These are phyloP conservation scores for Coemansia sp. DNA, from an alignment of 192 early-diverging fungal species.

Conservation along the genomic window DNA sequence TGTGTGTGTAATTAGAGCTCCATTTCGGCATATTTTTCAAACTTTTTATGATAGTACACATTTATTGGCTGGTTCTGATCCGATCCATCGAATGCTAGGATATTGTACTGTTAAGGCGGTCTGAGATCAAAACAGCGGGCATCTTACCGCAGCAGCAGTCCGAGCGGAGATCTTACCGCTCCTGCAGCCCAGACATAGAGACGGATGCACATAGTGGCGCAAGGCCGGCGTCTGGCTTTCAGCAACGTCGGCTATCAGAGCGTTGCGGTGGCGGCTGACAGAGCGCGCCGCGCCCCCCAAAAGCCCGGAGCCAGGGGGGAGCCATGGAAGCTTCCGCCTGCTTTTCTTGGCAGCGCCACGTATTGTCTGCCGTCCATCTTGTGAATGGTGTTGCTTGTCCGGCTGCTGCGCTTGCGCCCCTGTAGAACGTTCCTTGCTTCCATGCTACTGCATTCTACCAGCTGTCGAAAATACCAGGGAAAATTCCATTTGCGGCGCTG, in stretches of 20 bases:
- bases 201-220: not conserved
- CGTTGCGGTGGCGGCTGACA: not conserved
- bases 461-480: not conserved
- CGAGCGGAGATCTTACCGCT: not conserved
- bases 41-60: too few relatives aligned
- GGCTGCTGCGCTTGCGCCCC: not conserved
- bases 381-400: not conserved
- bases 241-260: too few relatives aligned
- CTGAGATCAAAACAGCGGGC: too few relatives aligned
- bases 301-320: not conserved
- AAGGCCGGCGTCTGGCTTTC: not conserved
- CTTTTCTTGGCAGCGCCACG: not conserved
- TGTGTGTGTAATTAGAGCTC: too few relatives aligned
- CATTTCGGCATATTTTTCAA: too few relatives aligned
- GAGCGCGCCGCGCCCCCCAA: not conserved
- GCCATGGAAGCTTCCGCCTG: not conserved
- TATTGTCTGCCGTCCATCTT: conserved; percentile 1
- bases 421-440: not conserved
- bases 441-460: not conserved
- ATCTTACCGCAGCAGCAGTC: not conserved
- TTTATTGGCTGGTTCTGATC: too few relatives aligned
- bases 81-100: too few relatives aligned
- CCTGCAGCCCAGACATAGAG: not conserved
- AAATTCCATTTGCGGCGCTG: not conserved
- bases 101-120: too few relatives aligned